Evolutionary conservation across 1,139 yeast species (phyloP).

Genomic region (Lipomyces yarrowii): DNA sequence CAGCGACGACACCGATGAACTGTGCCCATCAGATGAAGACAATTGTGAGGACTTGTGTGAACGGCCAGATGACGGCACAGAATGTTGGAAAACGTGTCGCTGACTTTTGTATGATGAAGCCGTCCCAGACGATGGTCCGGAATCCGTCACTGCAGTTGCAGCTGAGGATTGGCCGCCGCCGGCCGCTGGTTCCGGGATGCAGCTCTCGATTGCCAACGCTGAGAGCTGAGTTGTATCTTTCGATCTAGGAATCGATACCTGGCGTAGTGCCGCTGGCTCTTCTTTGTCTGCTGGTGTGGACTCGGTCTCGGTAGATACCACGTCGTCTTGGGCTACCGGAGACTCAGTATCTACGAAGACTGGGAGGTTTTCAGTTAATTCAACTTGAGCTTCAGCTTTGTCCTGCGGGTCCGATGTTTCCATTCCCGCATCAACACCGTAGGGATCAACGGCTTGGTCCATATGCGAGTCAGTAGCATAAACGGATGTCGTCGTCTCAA

Average conservation of each 20-base stretch:
- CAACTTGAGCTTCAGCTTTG: not conserved
- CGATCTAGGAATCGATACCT: not conserved
- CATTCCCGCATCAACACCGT: not conserved
- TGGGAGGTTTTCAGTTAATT: not conserved
- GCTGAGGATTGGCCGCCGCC: not conserved
- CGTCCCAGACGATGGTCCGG: not conserved
- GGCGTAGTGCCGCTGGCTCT: not conserved
- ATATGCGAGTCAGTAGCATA: not conserved
- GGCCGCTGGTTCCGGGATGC: not conserved
- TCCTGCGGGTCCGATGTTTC: not conserved
- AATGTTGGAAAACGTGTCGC: not conserved
- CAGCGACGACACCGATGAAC: not conserved
- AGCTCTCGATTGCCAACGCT: not conserved
- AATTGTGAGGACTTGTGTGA: not conserved
- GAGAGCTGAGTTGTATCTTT: not conserved
- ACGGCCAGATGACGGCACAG: not conserved
- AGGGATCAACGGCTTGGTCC: not conserved
- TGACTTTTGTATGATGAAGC: not conserved
- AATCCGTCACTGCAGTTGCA: not conserved
- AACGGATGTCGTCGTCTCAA: not conserved
- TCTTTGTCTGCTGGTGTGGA: not conserved
- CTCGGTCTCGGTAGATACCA: not conserved
- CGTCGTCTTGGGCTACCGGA: not conserved
- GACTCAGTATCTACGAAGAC: not conserved
- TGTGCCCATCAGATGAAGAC: not conserved